Base-by-base conservation (phyloP, 2,329 filamentous ascomycete genomes). In the Alternaria brassicae region DNA sequence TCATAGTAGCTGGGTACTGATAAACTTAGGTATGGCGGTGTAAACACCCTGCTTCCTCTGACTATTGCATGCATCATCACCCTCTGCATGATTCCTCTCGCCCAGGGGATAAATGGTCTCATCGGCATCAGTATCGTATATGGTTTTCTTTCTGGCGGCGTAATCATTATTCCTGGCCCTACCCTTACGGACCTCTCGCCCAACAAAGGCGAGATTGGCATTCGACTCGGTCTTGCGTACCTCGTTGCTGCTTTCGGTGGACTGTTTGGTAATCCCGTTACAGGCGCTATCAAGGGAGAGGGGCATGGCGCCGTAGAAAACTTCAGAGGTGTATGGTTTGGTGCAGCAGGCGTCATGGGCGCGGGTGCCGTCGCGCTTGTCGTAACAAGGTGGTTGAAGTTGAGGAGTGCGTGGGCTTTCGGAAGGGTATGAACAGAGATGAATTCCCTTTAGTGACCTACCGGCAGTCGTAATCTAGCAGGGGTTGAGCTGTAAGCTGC, bases 171-270 rank as follows among this genome's bases (percentile, higher is more conserved):
- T 6, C 76, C 79, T 3, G 75, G 78, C 0, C 78, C 79, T 0
- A 77, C 79, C 10, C 74, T 79, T 36, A 78, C 80, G 1, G 57
- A 71, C 13, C 63, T 81, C 5, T 76, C 73, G 1, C 72, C 72
- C 6, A 76, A 77, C 49, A 69, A 75, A 15, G 72, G 71, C 9
- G 60, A 79, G 32, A 78, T 82, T 21, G 80, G 81, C 6, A 81
- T 80, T 13, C 73, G 83, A 7, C 77, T 85, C 67, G 84, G 84
- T 0, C 83, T 85, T 79, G 76, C 80, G 2, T 86, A 85, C 65
- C 77, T 80, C 3, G 72, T 82, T 27, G 79, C 77, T 8, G 79
- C 79, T 1, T 77, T 85, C 23, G 84, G 83, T 3, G 66, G 84
- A 37, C 64, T 86, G 56, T 76, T 84, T 3, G 84, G 84, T 3